phyloP scores from a whole-genome alignment of 139 green algal species.

The Picochlorum sp. region DNA sequence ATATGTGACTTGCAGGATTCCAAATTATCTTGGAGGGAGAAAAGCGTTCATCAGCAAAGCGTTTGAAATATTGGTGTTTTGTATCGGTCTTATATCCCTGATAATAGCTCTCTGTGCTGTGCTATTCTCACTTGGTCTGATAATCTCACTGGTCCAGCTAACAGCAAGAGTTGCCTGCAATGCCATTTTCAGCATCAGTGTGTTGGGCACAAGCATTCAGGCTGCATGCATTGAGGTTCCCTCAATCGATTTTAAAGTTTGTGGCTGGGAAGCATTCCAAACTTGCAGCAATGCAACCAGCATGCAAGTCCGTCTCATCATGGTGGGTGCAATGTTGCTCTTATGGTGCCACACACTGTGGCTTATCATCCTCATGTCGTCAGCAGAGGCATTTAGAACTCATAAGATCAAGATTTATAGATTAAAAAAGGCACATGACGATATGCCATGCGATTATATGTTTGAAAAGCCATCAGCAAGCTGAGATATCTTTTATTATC shows the following conservation, averaged over 20 bases:
- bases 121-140: not conserved
- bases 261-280: slow-evolving; percentile 1
- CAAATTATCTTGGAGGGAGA: not conserved
- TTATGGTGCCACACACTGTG: not conserved
- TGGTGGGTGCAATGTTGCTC: not conserved
- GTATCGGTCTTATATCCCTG: not conserved
- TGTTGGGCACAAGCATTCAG: not conserved
- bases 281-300: not conserved
- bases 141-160: not conserved
- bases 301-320: not conserved
- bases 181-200: not conserved
- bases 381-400: not conserved
- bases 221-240: not conserved
- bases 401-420: not conserved
- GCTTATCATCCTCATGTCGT: not conserved
- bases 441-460: too few species aligned
- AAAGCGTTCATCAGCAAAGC: not conserved
- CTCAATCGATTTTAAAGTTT: not conserved
- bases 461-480: too few species aligned
- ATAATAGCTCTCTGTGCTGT: not conserved
- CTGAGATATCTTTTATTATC: too few species aligned
- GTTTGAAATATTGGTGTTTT: not conserved
- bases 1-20: too few species aligned
- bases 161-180: not conserved
- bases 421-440: not conserved